Conservation (phyloP, 768 basidiomycete species). For the Xanthoconium stramineum region DNA sequence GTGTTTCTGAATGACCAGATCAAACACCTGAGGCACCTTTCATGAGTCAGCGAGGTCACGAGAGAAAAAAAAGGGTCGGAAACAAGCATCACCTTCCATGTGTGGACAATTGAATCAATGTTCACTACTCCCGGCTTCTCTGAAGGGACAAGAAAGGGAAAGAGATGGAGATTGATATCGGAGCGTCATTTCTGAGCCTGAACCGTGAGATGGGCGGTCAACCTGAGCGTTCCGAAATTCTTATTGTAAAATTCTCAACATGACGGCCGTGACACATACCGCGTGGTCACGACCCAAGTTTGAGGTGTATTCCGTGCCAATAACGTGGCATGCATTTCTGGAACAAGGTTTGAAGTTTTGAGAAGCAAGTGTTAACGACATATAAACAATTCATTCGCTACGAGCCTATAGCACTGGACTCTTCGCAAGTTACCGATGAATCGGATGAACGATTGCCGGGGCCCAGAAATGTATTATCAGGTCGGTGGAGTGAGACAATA, state of each 20-base stretch:
- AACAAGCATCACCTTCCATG: not conserved
- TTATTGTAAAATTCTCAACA: conserved; percentile 1
- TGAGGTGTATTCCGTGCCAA: not conserved
- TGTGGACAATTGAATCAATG: conserved; percentile 8
- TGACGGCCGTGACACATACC: conserved; percentile 12
- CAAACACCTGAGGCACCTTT: conserved; percentile 6
- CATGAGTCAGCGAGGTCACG: conserved; percentile 13
- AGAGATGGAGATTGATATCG: not conserved
- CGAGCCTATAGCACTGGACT: conserved; percentile 12
- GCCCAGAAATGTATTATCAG: not conserved
- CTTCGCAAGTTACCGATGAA: conserved; percentile 12
- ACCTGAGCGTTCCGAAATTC: not conserved
- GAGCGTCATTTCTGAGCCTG: conserved; percentile 11
- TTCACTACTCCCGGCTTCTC: conserved; percentile 1
- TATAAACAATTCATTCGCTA: conserved; percentile 29
- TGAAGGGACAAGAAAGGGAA: not conserved
- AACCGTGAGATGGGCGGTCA: conserved; percentile 13
- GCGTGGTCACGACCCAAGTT: conserved; percentile 1
- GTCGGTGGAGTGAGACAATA: not conserved
- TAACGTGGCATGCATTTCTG: not conserved
- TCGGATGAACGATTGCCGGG: conserved; percentile 3
- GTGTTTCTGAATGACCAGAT: conserved; percentile 7
- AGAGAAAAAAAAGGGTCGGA: conserved; percentile 3
- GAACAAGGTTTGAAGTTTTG: conserved; percentile 21
- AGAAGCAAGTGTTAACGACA: conserved; percentile 6